A percentile compares a stretch with the other conserved stretches of the same genome.
These are phyloP conservation scores for Haberlea rhodopensis DNA, from an alignment of 257 asterid species.

Conservation along the genomic window DNA sequence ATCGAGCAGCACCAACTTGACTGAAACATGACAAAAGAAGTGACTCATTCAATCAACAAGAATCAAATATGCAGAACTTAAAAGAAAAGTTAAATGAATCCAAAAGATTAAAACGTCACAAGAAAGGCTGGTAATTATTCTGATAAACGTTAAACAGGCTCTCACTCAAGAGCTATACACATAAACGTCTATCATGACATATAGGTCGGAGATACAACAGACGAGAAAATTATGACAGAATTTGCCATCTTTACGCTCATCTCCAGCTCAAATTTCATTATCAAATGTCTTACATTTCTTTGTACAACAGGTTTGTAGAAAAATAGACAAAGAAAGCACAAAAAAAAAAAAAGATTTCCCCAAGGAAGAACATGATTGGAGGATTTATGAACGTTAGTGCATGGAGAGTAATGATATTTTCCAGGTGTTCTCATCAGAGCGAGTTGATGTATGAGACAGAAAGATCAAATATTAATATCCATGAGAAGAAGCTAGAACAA, in stretches of 20 bases:
- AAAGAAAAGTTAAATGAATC: background rate
- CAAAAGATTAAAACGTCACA: background rate
- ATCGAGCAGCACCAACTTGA: constrained; percentile 71
- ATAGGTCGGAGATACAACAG: background rate
- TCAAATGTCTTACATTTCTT: background rate
- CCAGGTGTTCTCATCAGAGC: background rate
- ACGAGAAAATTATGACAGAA: no score
- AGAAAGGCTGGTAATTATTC: background rate
- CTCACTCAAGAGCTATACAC: background rate
- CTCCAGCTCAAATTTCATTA: no score
- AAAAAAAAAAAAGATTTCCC: no score
- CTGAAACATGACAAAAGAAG: constrained; percentile 25
- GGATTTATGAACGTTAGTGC: background rate
- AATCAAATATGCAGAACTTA: background rate
- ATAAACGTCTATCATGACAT: background rate
- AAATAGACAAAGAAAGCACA: background rate
- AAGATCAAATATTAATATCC: background rate
- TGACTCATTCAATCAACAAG: constrained; percentile 12
- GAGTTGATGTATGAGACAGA: background rate
- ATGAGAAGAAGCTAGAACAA: background rate
- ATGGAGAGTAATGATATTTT: no score
- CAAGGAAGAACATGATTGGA: no score
- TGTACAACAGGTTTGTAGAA: background rate
- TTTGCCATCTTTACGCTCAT: no score
- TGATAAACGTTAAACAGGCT: background rate